phyloP scores from a whole-genome alignment of 139 green algal genomes.

The Edaphochlamys debaryana region DNA sequence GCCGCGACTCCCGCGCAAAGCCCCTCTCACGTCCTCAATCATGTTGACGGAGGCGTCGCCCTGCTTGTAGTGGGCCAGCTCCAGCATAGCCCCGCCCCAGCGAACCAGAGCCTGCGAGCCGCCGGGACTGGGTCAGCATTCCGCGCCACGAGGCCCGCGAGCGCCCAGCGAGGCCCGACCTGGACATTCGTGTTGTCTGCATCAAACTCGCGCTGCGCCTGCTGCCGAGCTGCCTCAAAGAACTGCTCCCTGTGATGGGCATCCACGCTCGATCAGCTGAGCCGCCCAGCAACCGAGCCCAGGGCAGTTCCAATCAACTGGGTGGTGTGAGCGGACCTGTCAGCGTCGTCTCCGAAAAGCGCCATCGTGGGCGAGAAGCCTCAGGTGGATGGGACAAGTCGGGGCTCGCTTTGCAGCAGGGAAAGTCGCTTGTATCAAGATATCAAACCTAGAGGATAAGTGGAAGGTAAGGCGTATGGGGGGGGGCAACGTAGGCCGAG shows the following conservation, averaged over 20 bases:
- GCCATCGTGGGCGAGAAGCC: constrained; percentile 29
- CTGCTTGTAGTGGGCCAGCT: constrained; percentile 96
- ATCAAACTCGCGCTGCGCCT: constrained; percentile 84
- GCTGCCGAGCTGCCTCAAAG: constrained; percentile 88
- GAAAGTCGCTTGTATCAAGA: no score
- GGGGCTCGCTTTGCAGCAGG: no score
- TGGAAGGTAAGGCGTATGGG: no score
- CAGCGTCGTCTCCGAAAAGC: constrained; percentile 57
- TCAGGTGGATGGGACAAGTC: no score
- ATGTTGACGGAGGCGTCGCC: constrained; percentile 85
- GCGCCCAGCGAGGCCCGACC: constrained; percentile 59
- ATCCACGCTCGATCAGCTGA: no score
- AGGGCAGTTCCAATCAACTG: no score
- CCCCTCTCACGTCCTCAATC: constrained; percentile 82
- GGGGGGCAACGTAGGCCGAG: no score
- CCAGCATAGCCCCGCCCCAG: constrained; percentile 94
- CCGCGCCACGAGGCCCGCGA: no score
- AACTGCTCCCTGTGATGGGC: constrained; percentile 81
- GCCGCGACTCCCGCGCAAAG: background rate
- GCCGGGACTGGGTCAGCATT: background rate
- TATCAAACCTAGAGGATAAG: no score
- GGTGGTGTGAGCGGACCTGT: no score
- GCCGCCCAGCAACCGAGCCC: no score
- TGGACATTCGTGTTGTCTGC: constrained; percentile 83
- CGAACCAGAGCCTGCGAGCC: constrained; percentile 88